Evolutionary conservation across 179 eudicot species (phyloP).

Genomic region (Silene noctiflora): DNA sequence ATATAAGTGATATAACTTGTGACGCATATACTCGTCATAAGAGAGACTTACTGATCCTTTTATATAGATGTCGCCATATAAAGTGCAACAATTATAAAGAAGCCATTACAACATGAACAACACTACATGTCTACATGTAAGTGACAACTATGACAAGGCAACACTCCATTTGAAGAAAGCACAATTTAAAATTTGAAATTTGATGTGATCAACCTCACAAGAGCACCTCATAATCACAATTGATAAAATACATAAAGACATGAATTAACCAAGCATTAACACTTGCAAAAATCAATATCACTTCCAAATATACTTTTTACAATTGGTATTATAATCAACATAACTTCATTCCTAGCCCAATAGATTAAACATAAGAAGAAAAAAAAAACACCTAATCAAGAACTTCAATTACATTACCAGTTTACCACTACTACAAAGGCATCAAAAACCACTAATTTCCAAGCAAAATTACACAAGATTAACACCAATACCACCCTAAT

Average conservation of each 20-base stretch:
- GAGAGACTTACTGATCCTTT: too few species aligned
- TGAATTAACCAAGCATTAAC: neutral
- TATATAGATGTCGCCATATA: too few species aligned
- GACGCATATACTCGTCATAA: too few species aligned
- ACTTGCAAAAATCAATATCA: slow-evolving; percentile 8
- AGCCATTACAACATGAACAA: neutral
- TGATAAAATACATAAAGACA: too few species aligned
- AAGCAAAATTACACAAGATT: neutral
- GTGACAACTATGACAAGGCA: neutral
- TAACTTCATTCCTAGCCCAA: slow-evolving; percentile 7
- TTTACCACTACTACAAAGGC: neutral
- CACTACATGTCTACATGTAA: neutral
- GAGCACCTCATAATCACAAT: neutral
- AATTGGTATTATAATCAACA: slow-evolving; percentile 12
- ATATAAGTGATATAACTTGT: too few species aligned
- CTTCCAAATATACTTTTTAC: slow-evolving; percentile 28
- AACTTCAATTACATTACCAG: slow-evolving; percentile 5
- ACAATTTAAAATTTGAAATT: neutral
- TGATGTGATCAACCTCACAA: neutral
- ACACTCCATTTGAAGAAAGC: neutral
- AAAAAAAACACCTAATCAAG: neutral
- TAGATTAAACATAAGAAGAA: neutral
- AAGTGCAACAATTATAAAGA: too few species aligned
- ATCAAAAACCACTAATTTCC: neutral
- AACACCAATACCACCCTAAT: neutral